Evolutionary conservation across 2,329 filamentous ascomycete genomes (phyloP).

Genomic region (Elsinoe fawcettii): DNA sequence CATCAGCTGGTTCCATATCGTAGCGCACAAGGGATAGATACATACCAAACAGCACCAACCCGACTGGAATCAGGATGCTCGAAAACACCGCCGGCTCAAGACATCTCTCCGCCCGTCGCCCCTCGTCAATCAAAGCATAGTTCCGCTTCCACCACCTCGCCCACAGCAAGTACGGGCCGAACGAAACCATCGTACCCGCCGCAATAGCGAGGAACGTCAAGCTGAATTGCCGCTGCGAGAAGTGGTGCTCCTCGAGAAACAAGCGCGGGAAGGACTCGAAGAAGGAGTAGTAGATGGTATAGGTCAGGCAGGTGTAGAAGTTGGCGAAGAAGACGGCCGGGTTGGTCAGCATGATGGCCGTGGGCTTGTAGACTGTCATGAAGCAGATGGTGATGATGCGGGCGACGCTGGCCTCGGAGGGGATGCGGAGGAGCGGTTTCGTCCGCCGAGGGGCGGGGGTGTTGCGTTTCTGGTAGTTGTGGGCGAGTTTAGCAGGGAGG

Average conservation of each 20-base stretch:
- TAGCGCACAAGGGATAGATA: neutral
- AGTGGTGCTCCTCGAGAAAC: constrained; percentile 52
- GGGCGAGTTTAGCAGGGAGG: constrained; percentile 35
- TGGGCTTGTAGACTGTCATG: constrained; percentile 46
- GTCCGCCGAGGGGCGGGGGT: neutral
- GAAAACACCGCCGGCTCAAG: constrained; percentile 30
- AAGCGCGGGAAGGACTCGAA: constrained; percentile 56
- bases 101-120: constrained; percentile 25
- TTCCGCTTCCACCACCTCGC: constrained; percentile 13
- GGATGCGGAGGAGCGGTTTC: neutral
- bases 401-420: neutral
- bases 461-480: neutral
- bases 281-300: constrained; percentile 52
- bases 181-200: constrained; percentile 48
- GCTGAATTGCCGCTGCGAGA: constrained; percentile 51
- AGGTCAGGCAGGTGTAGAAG: constrained; percentile 28
- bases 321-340: constrained; percentile 51
- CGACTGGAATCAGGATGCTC: constrained; percentile 25
- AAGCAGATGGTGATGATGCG: neutral
- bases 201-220: constrained; percentile 55
- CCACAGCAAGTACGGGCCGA: constrained; percentile 27
- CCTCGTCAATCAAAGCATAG: constrained; percentile 22
- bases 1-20: neutral
- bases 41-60: constrained; percentile 29
- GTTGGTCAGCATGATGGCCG: constrained; percentile 48